Conservation (phyloP, 805 yeast genomes). For the Yarrowia sp. region DNA sequence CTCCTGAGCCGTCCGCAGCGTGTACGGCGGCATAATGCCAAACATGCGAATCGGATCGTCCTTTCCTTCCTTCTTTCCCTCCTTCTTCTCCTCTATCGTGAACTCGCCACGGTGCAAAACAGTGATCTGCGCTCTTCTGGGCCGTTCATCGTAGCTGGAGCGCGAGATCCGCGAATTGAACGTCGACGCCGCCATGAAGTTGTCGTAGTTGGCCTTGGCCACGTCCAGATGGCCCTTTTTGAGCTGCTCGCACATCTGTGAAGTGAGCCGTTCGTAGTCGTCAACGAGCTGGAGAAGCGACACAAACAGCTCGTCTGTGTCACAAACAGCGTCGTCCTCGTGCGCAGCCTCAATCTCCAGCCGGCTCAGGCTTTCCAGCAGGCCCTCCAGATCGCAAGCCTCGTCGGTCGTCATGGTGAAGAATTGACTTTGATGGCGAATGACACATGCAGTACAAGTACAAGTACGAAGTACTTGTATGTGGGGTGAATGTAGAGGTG, state of each 20-base stretch:
- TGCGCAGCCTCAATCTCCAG: neutral
- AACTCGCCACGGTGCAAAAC: neutral
- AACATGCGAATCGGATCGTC: conserved; percentile 48
- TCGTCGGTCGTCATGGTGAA: conserved; percentile 3
- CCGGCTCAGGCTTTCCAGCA: neutral
- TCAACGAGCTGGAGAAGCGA: neutral
- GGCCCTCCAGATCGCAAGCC: neutral
- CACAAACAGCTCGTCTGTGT: conserved; percentile 6
- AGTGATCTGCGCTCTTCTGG: conserved; percentile 8
- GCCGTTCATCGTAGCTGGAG: conserved; percentile 28
- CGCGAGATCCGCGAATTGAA: conserved; percentile 7
- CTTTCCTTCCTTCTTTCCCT: conserved; percentile 4
- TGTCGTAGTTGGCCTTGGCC: conserved; percentile 14
- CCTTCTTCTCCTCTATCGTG: conserved; percentile 4
- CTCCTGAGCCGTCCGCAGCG: conserved; percentile 43
- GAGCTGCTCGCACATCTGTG: neutral
- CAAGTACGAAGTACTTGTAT: no score
- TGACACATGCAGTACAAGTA: no score
- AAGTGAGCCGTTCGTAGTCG: neutral
- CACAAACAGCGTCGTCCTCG: neutral
- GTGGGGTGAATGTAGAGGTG: no score
- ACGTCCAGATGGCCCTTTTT: conserved; percentile 5
- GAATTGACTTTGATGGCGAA: neutral
- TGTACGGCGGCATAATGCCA: conserved; percentile 49
- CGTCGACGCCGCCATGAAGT: conserved; percentile 12